These are phyloP conservation scores for Rhizopus sp. DNA, from an alignment of 371 early-diverging fungal species.

Conservation along the genomic window DNA sequence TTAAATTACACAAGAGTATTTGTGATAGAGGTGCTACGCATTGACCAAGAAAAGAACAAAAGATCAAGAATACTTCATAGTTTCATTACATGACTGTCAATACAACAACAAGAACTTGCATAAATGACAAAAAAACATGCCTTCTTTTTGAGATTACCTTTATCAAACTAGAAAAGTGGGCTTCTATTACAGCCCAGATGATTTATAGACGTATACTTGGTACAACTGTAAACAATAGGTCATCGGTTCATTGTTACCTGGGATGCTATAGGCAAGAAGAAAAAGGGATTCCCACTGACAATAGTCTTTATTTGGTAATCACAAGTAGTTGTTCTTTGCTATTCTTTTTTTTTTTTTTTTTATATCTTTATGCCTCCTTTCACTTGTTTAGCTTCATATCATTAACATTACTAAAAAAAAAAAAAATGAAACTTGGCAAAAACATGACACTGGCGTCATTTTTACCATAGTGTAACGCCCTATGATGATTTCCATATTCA, in stretches of 20 bases:
- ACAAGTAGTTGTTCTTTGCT: background rate
- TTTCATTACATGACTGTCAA: too few species aligned
- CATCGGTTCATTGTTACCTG: slow-evolving; percentile 5
- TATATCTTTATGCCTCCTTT: background rate
- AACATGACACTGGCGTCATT: slow-evolving; percentile 5
- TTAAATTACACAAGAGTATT: background rate
- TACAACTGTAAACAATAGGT: background rate
- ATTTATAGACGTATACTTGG: background rate
- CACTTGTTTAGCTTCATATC: background rate
- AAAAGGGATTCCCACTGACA: background rate
- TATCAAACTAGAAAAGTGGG: background rate
- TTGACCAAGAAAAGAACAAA: background rate
- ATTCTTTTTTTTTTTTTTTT: background rate
- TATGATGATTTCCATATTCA: background rate
- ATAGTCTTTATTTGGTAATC: background rate
- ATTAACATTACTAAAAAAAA: background rate
- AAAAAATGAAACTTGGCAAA: too few species aligned
- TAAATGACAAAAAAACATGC: too few species aligned
- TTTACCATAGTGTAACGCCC: slow-evolving; percentile 6
- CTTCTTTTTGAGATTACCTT: background rate
- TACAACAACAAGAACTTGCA: too few species aligned
- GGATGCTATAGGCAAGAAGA: background rate
- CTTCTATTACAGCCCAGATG: background rate
- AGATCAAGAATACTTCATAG: background rate
- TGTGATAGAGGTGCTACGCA: background rate